These are phyloP conservation scores for Ceratocystis smalleyi DNA, from an alignment of 2,329 filamentous ascomycete species.

Conservation along the genomic window DNA sequence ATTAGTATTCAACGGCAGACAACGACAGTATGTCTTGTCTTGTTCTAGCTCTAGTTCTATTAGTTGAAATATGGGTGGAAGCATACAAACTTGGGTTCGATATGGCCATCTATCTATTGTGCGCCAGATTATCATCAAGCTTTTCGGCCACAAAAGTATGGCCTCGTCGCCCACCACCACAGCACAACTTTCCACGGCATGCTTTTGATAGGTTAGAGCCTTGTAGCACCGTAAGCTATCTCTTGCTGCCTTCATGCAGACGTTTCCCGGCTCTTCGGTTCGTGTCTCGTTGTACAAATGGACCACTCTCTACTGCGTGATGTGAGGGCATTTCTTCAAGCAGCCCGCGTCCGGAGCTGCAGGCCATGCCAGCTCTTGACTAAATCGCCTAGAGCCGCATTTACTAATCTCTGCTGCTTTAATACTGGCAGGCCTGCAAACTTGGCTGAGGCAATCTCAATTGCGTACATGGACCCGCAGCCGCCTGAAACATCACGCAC, in stretches of 20 bases:
- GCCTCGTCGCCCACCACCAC: too few relatives aligned
- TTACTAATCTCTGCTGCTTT: constrained; percentile 72
- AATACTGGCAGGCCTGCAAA: constrained; percentile 59
- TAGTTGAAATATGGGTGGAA: not conserved
- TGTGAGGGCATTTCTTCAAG: constrained; percentile 20
- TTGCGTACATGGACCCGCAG: constrained; percentile 76
- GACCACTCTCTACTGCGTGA: not conserved
- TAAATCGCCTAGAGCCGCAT: constrained; percentile 55
- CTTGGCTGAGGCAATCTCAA: constrained; percentile 56
- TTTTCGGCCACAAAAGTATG: too few relatives aligned
- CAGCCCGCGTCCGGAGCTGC: constrained; percentile 56
- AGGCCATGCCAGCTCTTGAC: constrained; percentile 73
- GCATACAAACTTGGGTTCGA: not conserved
- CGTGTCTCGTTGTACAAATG: too few relatives aligned
- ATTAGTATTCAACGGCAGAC: not conserved
- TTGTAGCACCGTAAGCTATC: not conserved
- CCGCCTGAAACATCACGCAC: constrained; percentile 72
- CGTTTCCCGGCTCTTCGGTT: too few relatives aligned
- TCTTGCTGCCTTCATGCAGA: not conserved
- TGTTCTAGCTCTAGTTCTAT: not conserved
- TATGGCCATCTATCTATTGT: not conserved
- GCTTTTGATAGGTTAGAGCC: too few relatives aligned
- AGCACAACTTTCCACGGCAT: too few relatives aligned
- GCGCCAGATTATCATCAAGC: too few relatives aligned
- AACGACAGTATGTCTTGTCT: not conserved